These are phyloP conservation scores for Crucihimalaya himalaica DNA, from an alignment of 345 rosid species.

Conservation along the genomic window DNA sequence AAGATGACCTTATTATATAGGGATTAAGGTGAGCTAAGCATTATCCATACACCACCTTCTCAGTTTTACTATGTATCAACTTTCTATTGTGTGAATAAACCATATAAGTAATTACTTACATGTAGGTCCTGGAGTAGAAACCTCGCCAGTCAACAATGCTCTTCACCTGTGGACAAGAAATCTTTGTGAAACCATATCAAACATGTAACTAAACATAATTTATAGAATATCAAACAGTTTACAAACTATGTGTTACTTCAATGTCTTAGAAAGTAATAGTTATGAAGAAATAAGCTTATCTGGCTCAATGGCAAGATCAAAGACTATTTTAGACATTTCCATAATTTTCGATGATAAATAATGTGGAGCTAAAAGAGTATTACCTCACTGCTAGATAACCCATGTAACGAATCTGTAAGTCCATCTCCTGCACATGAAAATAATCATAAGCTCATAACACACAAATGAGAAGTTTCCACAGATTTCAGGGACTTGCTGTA, in stretches of 20 bases:
- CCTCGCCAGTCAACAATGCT: slow-evolving; percentile 91
- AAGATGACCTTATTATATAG: neutral
- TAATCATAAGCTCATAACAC: slow-evolving; percentile 86
- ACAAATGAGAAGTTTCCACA: slow-evolving; percentile 1
- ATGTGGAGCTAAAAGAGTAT: slow-evolving; percentile 12
- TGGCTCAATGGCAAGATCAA: slow-evolving; percentile 6
- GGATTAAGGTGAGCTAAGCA: neutral
- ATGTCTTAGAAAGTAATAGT: neutral
- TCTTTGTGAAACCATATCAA: slow-evolving; percentile 14
- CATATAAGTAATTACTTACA: slow-evolving; percentile 49
- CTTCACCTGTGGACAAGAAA: slow-evolving; percentile 58
- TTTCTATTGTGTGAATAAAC: neutral
- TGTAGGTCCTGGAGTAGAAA: slow-evolving; percentile 81
- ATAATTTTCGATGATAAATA: neutral
- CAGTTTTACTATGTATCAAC: neutral
- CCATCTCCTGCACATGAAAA: slow-evolving; percentile 74
- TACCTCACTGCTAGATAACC: slow-evolving; percentile 83
- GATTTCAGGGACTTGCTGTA: slow-evolving; percentile 6
- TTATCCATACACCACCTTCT: neutral
- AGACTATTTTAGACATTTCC: slow-evolving; percentile 1
- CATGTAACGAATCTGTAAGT: slow-evolving; percentile 75
- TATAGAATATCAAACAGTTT: neutral
- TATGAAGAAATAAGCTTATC: neutral
- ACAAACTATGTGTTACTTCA: neutral
- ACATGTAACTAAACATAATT: slow-evolving; percentile 16